Conservation (phyloP, 345 rosid species). For the Isatis tinctoria region DNA sequence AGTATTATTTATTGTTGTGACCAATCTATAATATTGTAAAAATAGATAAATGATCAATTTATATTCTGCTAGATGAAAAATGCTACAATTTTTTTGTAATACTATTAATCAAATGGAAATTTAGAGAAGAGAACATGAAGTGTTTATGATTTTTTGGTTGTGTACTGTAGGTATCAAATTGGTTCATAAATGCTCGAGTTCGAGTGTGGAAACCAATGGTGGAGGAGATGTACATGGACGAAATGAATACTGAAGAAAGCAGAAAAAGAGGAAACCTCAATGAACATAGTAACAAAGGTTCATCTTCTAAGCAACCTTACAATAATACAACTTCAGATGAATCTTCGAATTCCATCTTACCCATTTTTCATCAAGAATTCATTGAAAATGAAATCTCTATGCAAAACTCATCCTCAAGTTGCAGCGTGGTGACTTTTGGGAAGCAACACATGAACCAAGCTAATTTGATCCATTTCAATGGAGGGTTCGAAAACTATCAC, state of each 20-base stretch:
- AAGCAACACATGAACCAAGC: constrained; percentile 31
- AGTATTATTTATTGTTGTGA: neutral
- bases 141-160: neutral
- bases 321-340: constrained; percentile 12
- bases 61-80: neutral
- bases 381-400: neutral
- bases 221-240: constrained; percentile 74
- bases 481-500: constrained; percentile 36
- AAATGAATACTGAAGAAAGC: constrained; percentile 42
- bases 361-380: constrained; percentile 6
- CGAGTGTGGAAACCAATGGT: constrained; percentile 93
- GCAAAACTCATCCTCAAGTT: constrained; percentile 26
- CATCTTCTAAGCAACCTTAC: constrained; percentile 21
- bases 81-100: neutral
- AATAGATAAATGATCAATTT: neutral
- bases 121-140: neutral
- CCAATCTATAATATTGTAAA: neutral
- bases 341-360: constrained; percentile 1
- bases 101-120: neutral
- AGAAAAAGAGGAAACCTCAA: constrained; percentile 1
- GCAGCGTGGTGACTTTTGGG: constrained; percentile 23
- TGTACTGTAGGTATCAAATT: constrained; percentile 22
- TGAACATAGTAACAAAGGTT: constrained; percentile 43
- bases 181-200: constrained; percentile 86
- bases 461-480: constrained; percentile 43